These are phyloP conservation scores for Nevesoporus exiguus DNA, from an alignment of 768 basidiomycete genomes.

Conservation along the genomic window DNA sequence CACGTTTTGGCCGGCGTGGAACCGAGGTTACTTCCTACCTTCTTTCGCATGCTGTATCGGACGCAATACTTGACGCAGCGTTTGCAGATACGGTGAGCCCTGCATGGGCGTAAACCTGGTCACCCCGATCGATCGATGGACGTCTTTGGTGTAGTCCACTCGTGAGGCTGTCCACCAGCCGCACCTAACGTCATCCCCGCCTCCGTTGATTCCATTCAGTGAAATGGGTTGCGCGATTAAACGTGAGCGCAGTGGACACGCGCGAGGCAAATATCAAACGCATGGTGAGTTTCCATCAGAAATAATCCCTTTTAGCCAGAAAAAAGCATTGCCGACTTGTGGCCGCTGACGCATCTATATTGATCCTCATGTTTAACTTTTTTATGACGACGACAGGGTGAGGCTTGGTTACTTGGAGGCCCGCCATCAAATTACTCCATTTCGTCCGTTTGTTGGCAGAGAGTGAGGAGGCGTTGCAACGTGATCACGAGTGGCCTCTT, in stretches of 20 bases:
- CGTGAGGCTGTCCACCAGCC: slow-evolving; percentile 12
- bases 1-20: neutral
- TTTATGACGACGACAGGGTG: neutral
- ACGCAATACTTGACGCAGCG: slow-evolving; percentile 28
- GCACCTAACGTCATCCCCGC: slow-evolving; percentile 7
- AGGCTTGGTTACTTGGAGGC: slow-evolving; percentile 11
- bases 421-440: slow-evolving; percentile 33
- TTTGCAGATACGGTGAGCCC: slow-evolving; percentile 18
- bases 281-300: slow-evolving; percentile 28
- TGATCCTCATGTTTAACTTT: neutral
- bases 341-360: slow-evolving; percentile 13
- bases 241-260: slow-evolving; percentile 5
- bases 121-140: slow-evolving; percentile 32
- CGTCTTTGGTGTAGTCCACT: slow-evolving; percentile 23
- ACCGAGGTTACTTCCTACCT: slow-evolving; percentile 30
- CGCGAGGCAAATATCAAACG: slow-evolving; percentile 24
- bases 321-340: slow-evolving; percentile 30
- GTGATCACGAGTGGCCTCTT: neutral
- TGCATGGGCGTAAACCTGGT: slow-evolving; percentile 31
- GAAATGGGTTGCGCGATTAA: slow-evolving; percentile 30
- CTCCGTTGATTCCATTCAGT: slow-evolving; percentile 32
- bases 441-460: slow-evolving; percentile 24
- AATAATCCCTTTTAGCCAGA: slow-evolving; percentile 29
- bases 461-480: slow-evolving; percentile 13
- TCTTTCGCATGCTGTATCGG: slow-evolving; percentile 26